A percentile compares a stretch with the other conserved stretches of the same genome.
phyloP scores from a whole-genome alignment of 2,329 filamentous ascomycete genomes.

The Trichoderma citrinoviride region DNA sequence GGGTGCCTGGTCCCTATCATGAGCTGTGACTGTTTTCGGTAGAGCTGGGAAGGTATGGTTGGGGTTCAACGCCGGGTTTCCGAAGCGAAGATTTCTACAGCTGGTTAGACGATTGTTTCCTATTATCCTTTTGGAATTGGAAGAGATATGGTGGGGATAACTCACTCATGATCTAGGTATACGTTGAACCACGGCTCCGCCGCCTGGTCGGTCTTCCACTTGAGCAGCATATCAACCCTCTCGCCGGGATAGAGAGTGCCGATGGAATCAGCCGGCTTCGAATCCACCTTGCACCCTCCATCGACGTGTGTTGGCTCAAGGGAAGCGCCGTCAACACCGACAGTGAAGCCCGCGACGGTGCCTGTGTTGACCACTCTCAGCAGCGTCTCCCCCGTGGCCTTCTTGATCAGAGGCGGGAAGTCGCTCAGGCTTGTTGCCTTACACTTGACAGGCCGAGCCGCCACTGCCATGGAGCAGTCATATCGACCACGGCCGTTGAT shows the following conservation, averaged over 20 bases:
- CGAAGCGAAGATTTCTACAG: conserved; percentile 27
- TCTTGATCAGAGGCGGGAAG: conserved; percentile 23
- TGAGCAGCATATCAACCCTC: conserved; percentile 26
- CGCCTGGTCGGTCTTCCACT: conserved; percentile 21
- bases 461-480: conserved; percentile 33
- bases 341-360: conserved; percentile 26
- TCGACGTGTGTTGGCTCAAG: conserved; percentile 28
- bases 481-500: conserved; percentile 37
- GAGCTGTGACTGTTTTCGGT: conserved; percentile 17
- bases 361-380: conserved; percentile 30
- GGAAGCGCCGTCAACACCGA: conserved; percentile 26
- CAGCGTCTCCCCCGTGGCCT: conserved; percentile 16
- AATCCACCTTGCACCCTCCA: conserved; percentile 25
- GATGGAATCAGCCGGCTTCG: conserved; percentile 22
- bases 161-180: conserved; percentile 31
- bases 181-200: conserved; percentile 26
- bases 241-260: conserved; percentile 31
- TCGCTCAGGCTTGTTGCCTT: conserved; percentile 4
- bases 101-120: background rate
- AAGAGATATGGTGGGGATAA: background rate
- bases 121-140: no score
- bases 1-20: conserved; percentile 2
- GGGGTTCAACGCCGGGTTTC: conserved; percentile 27
- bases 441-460: conserved; percentile 29
- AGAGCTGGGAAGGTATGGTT: conserved; percentile 25